Evolutionary conservation across 2,329 filamentous ascomycete genomes (phyloP).

Genomic region (Gnomoniopsis smithogilvyi): DNA sequence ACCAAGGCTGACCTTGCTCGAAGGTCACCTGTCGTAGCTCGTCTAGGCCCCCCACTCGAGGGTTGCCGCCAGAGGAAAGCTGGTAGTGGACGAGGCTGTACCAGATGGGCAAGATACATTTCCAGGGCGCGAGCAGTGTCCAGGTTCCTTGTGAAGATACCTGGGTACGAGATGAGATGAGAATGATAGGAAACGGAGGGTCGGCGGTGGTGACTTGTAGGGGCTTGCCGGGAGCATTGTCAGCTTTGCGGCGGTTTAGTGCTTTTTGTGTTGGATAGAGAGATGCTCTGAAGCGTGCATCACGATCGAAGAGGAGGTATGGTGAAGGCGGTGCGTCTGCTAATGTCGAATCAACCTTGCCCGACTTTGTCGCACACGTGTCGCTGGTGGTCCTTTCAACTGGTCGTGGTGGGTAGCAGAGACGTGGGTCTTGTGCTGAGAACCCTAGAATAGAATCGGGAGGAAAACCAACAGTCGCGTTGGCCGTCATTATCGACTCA

Average conservation of each 20-base stretch:
- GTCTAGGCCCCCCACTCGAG: conserved; percentile 76
- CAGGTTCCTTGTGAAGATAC: conserved; percentile 62
- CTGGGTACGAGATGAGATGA: conserved; percentile 57
- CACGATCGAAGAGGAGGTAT: conserved; percentile 65
- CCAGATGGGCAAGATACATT: conserved; percentile 83
- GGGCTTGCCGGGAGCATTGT: conserved; percentile 58
- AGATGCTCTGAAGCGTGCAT: conserved; percentile 61
- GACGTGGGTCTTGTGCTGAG: conserved; percentile 72
- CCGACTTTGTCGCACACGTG: background rate
- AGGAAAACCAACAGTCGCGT: conserved; percentile 68
- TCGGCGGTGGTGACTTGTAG: conserved; percentile 59
- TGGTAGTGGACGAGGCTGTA: conserved; percentile 80
- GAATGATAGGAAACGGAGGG: conserved; percentile 72
- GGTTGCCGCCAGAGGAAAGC: conserved; percentile 74
- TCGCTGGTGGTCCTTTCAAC: conserved; percentile 29
- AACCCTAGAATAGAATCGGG: conserved; percentile 69
- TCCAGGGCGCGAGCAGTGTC: conserved; percentile 87
- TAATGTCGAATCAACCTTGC: conserved; percentile 46
- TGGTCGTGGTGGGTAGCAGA: conserved; percentile 69
- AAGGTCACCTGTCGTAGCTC: conserved; percentile 79
- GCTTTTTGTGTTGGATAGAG: conserved; percentile 72
- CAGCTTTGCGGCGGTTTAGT: conserved; percentile 72
- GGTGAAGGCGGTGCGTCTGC: conserved; percentile 24
- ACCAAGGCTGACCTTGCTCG: conserved; percentile 75
- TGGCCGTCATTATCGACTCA: conserved; percentile 52